Percentiles rank a stretch among this genome's conserved stretches.
Evolutionary conservation across 176 grass and related monocot genomes (phyloP).

Genomic region (Themeda triandra): DNA sequence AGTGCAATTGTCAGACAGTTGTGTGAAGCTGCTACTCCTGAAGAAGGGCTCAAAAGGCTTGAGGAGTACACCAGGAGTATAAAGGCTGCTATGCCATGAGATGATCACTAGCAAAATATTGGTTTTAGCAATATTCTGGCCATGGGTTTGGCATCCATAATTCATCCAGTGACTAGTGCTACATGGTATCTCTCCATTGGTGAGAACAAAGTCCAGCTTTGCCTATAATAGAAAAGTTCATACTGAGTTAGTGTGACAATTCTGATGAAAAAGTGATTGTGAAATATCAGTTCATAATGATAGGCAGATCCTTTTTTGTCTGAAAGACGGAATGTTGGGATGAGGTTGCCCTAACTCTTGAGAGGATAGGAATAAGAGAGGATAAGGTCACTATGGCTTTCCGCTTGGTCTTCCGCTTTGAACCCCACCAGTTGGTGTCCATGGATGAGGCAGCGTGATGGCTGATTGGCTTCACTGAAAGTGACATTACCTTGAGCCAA

Average conservation of each 20-base stretch:
- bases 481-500: not conserved
- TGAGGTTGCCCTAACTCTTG: not conserved
- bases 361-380: constrained; percentile 7
- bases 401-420: not conserved
- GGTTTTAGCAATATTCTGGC: not conserved
- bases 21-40: constrained; percentile 63
- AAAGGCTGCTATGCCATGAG: constrained; percentile 71
- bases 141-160: not conserved
- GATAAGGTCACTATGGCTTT: constrained; percentile 26
- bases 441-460: constrained; percentile 13
- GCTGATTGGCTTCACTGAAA: constrained; percentile 22
- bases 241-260: not conserved
- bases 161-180: not conserved
- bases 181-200: not conserved
- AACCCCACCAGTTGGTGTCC: constrained; percentile 8
- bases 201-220: not conserved
- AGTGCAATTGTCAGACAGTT: constrained; percentile 87
- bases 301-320: not conserved
- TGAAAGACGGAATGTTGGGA: constrained; percentile 20
- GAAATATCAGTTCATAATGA: not conserved
- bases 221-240: constrained; percentile 2
- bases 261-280: not conserved
- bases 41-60: constrained; percentile 71
- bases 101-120: not conserved
- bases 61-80: constrained; percentile 71